These are phyloP conservation scores for Boehmeria nivea DNA, from an alignment of 306 rosid species.

Conservation along the genomic window DNA sequence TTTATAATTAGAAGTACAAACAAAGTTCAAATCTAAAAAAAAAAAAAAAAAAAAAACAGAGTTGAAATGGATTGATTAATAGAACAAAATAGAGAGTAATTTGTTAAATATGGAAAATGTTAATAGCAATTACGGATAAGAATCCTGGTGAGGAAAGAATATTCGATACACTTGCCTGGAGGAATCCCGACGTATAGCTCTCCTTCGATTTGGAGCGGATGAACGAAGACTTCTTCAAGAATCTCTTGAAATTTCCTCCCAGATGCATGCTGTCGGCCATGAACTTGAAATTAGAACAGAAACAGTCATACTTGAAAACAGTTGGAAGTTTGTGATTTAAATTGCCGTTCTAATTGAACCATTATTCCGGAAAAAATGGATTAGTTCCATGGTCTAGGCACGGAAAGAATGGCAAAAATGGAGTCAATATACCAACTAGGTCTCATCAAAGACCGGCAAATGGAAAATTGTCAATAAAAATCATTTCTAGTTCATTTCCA, in stretches of 20 bases:
- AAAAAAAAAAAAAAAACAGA: too few relatives aligned
- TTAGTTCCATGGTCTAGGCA: neutral
- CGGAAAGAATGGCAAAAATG: neutral
- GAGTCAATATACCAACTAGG: too few relatives aligned
- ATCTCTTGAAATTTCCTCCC: constrained; percentile 88
- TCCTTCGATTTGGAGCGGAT: constrained; percentile 80
- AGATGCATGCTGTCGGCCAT: constrained; percentile 66
- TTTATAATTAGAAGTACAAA: neutral
- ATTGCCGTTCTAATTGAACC: neutral
- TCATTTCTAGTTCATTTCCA: too few relatives aligned
- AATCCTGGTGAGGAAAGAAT: constrained; percentile 4
- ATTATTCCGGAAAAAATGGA: neutral
- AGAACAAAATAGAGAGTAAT: too few relatives aligned
- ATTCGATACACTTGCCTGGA: constrained; percentile 59
- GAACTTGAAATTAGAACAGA: constrained; percentile 34
- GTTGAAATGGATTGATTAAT: too few relatives aligned
- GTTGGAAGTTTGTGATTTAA: neutral
- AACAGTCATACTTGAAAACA: constrained; percentile 10
- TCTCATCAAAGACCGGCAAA: too few relatives aligned
- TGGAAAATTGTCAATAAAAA: too few relatives aligned
- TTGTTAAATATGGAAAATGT: neutral
- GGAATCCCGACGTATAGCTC: constrained; percentile 94
- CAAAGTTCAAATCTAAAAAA: too few relatives aligned
- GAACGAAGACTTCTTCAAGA: constrained; percentile 84
- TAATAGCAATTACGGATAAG: neutral